Base-by-base conservation (phyloP, 768 basidiomycete species). In the Tricholoma sp. region DNA sequence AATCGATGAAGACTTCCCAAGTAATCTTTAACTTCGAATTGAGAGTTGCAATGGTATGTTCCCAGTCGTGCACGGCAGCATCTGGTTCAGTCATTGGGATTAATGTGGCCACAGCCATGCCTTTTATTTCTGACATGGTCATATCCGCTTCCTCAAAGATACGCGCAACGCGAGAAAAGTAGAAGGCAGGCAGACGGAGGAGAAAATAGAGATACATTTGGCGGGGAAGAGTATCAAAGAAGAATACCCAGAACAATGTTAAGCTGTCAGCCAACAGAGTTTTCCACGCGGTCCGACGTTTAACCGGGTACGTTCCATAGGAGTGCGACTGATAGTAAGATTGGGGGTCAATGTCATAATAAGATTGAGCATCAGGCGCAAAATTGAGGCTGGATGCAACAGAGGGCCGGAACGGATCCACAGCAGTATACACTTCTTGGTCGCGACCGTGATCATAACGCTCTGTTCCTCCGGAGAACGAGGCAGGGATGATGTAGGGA, bases 1-100 rank as follows among this genome's bases (percentile, higher is more conserved):
- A 83, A 56, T 87, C 84, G 12, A 89, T 79, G 62, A 91, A 89
- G 0, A 66, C 69, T 69, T 90, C 89, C 89, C 89, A 91, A 1
- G 83, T 79, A 6, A 18, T n/a, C 53, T 64, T 46, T 45, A 55
- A 21, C 62, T 67, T 21, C 62, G 63, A 31, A 61, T 61, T 14
- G n/a, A 50, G 47, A 18, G 47, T 27, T 18, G 47, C 9, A 3
- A 50, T 50, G 3, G 47, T 49, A 18, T 18, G 47, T 8, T 50
- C 47, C 47, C 27, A 31, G 45, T 53, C 51, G 49, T 45, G 19
- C 27, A 34, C 31, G 47, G 54, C 45, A 34, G 57, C 50, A 27
- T 50, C 34, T 50, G 50, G 50, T 37, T 63, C 50, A 21, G 32
- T 39, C n/a, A 55, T 56, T 29, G 43, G 58, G 18, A 27, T 54